Conservation (phyloP, 345 rosid genomes). For the Schrenkiella parvula region DNA sequence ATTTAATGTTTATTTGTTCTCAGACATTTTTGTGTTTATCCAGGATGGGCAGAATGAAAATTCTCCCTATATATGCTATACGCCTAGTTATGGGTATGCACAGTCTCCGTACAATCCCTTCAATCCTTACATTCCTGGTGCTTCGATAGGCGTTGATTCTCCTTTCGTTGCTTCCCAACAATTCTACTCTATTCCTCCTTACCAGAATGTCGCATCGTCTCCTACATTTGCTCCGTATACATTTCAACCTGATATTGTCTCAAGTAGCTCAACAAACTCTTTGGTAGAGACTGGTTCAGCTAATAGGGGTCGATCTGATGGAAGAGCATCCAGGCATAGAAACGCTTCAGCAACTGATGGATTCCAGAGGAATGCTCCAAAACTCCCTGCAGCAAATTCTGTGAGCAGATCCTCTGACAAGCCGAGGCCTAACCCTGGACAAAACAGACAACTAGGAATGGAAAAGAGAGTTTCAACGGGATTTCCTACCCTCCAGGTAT, state of each 20-base stretch:
- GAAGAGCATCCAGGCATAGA: slow-evolving; percentile 45
- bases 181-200: slow-evolving; percentile 56
- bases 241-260: slow-evolving; percentile 48
- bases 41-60: slow-evolving; percentile 85
- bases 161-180: slow-evolving; percentile 60
- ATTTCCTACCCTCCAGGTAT: slow-evolving; percentile 52
- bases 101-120: slow-evolving; percentile 89
- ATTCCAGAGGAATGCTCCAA: slow-evolving; percentile 43
- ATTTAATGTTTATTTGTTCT: background rate
- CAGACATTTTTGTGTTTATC: background rate
- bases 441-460: slow-evolving; percentile 37
- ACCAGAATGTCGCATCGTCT: slow-evolving; percentile 54
- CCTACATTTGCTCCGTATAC: slow-evolving; percentile 56
- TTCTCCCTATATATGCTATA: slow-evolving; percentile 76
- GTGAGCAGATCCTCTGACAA: slow-evolving; percentile 41
- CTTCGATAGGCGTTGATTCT: slow-evolving; percentile 61
- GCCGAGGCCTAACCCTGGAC: slow-evolving; percentile 43
- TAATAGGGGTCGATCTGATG: slow-evolving; percentile 38
- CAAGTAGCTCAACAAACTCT: slow-evolving; percentile 42
- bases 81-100: slow-evolving; percentile 80
- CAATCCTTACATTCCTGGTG: slow-evolving; percentile 91
- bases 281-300: slow-evolving; percentile 44
- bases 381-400: slow-evolving; percentile 40
- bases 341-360: slow-evolving; percentile 46
- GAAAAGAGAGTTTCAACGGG: slow-evolving; percentile 43